These are phyloP conservation scores for Microcos paniculata DNA, from an alignment of 345 rosid genomes.

Conservation along the genomic window DNA sequence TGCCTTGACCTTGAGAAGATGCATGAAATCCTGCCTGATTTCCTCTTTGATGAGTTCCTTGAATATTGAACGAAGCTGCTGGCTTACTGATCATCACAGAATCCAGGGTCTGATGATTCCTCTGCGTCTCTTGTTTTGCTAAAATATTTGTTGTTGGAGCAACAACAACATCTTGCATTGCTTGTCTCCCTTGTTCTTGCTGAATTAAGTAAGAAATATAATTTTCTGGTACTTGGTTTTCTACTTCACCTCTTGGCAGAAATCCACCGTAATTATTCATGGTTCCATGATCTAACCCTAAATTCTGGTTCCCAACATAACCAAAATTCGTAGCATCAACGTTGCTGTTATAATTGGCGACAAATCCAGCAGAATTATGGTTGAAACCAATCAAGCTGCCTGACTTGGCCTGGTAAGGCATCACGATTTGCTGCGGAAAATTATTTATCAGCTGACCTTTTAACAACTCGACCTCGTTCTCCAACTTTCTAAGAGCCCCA, in stretches of 20 bases:
- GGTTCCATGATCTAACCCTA: neutral
- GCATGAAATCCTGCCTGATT: too few relatives aligned
- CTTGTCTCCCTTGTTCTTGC: neutral
- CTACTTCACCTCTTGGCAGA: neutral
- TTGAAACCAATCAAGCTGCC: neutral
- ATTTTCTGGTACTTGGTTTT: neutral
- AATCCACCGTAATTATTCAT: neutral
- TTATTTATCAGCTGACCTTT: neutral
- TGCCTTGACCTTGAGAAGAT: too few relatives aligned
- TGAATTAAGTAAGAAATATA: neutral
- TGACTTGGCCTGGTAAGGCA: neutral
- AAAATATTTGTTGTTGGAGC: neutral
- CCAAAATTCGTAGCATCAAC: neutral
- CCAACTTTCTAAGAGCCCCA: conserved; percentile 2
- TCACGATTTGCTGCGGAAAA: neutral
- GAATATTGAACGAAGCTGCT: neutral
- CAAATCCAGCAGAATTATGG: neutral
- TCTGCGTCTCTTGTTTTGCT: neutral
- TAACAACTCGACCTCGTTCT: conserved; percentile 4
- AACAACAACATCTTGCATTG: neutral
- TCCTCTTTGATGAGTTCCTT: neutral
- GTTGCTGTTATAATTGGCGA: neutral
- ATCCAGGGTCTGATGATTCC: neutral
- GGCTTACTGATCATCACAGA: neutral
- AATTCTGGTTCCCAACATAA: neutral